Evolutionary conservation across 805 yeast genomes (phyloP).

Genomic region (Schwanniomyces sp.): DNA sequence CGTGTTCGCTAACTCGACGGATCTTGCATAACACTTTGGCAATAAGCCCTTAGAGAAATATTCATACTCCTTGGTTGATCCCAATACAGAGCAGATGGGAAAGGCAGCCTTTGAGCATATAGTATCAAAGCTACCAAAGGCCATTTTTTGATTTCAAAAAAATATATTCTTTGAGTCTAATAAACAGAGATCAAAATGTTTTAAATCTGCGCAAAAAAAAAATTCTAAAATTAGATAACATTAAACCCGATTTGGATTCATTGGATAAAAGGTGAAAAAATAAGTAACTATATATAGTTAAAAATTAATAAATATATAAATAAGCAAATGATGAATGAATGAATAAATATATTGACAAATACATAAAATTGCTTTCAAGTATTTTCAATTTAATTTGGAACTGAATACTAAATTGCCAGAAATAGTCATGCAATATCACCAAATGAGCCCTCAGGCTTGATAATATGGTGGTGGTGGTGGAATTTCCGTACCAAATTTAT

Average conservation of each 20-base stretch:
- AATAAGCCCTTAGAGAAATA: conserved; percentile 58
- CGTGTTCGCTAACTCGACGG: conserved; percentile 87
- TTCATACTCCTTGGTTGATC: conserved; percentile 41
- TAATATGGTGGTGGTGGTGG: conserved; percentile 8
- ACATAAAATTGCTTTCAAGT: neutral
- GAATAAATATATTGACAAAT: neutral
- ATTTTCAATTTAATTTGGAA: neutral
- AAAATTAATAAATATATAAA: neutral
- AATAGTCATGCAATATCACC: neutral
- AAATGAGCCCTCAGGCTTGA: neutral
- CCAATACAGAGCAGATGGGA: conserved; percentile 78
- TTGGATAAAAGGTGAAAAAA: too few relatives aligned
- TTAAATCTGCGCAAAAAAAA: neutral
- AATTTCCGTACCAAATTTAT: neutral
- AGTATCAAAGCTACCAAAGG: conserved; percentile 62
- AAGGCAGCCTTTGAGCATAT: conserved; percentile 70
- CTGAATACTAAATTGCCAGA: neutral
- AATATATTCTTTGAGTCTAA: neutral
- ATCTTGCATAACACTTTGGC: conserved; percentile 80
- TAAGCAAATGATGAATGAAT: neutral
- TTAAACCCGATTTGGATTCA: neutral
- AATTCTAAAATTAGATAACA: neutral
- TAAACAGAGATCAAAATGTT: neutral
- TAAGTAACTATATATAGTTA: too few relatives aligned
- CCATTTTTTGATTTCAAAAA: conserved; percentile 36